Percentiles rank a stretch among this genome's conserved stretches.
Conservation (phyloP, 306 rosid genomes). For the Gastrolobium villosum region DNA sequence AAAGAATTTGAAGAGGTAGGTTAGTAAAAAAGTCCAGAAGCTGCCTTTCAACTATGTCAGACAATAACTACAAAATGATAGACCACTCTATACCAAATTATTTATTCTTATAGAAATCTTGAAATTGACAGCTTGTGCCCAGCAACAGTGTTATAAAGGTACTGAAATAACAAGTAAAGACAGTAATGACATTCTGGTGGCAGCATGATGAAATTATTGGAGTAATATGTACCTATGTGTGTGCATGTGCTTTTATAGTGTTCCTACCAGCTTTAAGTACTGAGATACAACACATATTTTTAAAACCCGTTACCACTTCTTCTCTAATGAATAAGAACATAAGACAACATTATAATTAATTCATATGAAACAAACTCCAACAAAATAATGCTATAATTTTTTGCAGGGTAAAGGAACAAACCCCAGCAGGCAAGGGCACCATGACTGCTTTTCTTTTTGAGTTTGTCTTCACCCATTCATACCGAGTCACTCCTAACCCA, state of each 20-base stretch:
- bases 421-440: constrained; percentile 99
- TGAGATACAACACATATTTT: constrained; percentile 13
- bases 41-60: constrained; percentile 36
- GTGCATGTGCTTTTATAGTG: not conserved
- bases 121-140: constrained; percentile 11
- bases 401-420: constrained; percentile 55
- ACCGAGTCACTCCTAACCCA: constrained; percentile 92
- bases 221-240: not conserved
- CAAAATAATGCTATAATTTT: constrained; percentile 5
- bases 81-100: constrained; percentile 4
- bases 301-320: constrained; percentile 6
- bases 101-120: constrained; percentile 37
- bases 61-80: constrained; percentile 25
- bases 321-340: constrained; percentile 19
- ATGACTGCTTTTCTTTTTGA: constrained; percentile 69
- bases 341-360: constrained; percentile 26
- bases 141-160: constrained; percentile 29
- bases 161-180: constrained; percentile 16
- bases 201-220: constrained; percentile 33
- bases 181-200: constrained; percentile 19
- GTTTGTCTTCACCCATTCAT: constrained; percentile 92
- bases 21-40: constrained; percentile 22
- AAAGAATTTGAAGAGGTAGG: not conserved
- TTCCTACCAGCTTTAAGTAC: constrained; percentile 32
- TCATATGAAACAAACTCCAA: constrained; percentile 19